Conservation (phyloP, 768 basidiomycete genomes). For the Tylopilus sp. region DNA sequence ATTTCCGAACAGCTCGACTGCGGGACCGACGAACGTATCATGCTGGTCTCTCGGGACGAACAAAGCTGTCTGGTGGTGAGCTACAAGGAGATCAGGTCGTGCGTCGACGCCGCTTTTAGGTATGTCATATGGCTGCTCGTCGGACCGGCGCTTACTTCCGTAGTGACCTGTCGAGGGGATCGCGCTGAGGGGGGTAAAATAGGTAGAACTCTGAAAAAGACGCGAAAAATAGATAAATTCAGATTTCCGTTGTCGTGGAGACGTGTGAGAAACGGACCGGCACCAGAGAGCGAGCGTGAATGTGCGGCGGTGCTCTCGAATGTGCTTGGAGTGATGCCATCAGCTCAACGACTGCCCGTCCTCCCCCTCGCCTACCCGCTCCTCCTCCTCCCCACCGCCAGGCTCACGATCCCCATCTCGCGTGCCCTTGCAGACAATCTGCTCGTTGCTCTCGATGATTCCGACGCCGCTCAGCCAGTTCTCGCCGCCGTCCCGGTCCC, state of each 20-base stretch:
- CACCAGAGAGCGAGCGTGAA: neutral
- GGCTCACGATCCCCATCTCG: constrained; percentile 65
- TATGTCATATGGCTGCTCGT: constrained; percentile 34
- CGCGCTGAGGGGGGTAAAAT: constrained; percentile 43
- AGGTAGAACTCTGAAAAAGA: constrained; percentile 69
- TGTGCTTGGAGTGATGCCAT: constrained; percentile 15
- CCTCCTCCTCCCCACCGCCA: constrained; percentile 70
- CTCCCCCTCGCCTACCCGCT: constrained; percentile 69
- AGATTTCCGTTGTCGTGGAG: neutral
- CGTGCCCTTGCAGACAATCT: constrained; percentile 61
- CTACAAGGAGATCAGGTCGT: constrained; percentile 87
- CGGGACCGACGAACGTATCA: constrained; percentile 89
- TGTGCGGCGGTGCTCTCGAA: neutral
- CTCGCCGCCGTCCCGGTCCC: constrained; percentile 63
- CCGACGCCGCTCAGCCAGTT: constrained; percentile 59
- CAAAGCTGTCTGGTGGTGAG: constrained; percentile 93
- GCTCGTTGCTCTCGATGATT: constrained; percentile 62
- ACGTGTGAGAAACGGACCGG: constrained; percentile 1
- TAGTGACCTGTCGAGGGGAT: constrained; percentile 46
- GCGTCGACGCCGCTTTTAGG: constrained; percentile 82
- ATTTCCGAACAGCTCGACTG: constrained; percentile 70
- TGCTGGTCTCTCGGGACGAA: constrained; percentile 94
- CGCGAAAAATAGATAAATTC: constrained; percentile 46
- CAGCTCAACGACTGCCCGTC: constrained; percentile 52
- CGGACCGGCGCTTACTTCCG: neutral